Percentiles rank a stretch among this genome's conserved stretches.
Conservation (phyloP, 176 grass and related monocot genomes). For the Cocos nucifera region DNA sequence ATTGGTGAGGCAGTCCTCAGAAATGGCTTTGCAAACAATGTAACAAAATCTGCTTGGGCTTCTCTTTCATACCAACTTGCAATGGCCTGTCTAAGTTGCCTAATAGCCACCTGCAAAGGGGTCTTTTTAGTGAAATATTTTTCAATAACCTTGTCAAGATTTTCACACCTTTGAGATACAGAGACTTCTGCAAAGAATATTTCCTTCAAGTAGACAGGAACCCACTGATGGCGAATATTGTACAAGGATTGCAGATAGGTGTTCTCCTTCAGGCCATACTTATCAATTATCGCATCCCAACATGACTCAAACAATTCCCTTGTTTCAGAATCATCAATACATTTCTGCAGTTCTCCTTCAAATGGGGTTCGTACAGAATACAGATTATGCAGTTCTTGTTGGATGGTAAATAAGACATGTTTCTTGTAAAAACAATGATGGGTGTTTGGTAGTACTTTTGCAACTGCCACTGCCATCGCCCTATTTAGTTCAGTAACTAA, state of each 20-base stretch:
- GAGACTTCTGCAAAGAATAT: slow-evolving; percentile 52
- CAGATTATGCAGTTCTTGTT: slow-evolving; percentile 45
- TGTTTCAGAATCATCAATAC: slow-evolving; percentile 52
- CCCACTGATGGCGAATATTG: slow-evolving; percentile 66
- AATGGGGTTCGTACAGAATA: slow-evolving; percentile 41
- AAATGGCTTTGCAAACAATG: slow-evolving; percentile 50
- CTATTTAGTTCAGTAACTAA: slow-evolving; percentile 67
- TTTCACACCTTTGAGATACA: slow-evolving; percentile 32
- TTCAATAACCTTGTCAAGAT: slow-evolving; percentile 60
- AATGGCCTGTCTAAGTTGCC: slow-evolving; percentile 50
- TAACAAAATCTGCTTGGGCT: slow-evolving; percentile 62
- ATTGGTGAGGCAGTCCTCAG: slow-evolving; percentile 72
- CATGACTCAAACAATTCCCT: slow-evolving; percentile 62
- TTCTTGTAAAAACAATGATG: slow-evolving; percentile 65
- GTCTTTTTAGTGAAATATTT: slow-evolving; percentile 58
- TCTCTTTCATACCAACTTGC: slow-evolving; percentile 49
- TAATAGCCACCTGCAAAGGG: slow-evolving; percentile 43
- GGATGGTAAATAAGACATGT: slow-evolving; percentile 49
- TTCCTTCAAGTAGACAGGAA: slow-evolving; percentile 49
- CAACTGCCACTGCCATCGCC: slow-evolving; percentile 44
- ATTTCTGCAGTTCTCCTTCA: slow-evolving; percentile 53
- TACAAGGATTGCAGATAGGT: slow-evolving; percentile 62
- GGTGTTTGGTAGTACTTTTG: slow-evolving; percentile 56
- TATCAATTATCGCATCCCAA: slow-evolving; percentile 46
- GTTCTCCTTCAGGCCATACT: slow-evolving; percentile 54